Evolutionary conservation across 2,329 filamentous ascomycete genomes (phyloP).

Genomic region (Polychaeton citri): DNA sequence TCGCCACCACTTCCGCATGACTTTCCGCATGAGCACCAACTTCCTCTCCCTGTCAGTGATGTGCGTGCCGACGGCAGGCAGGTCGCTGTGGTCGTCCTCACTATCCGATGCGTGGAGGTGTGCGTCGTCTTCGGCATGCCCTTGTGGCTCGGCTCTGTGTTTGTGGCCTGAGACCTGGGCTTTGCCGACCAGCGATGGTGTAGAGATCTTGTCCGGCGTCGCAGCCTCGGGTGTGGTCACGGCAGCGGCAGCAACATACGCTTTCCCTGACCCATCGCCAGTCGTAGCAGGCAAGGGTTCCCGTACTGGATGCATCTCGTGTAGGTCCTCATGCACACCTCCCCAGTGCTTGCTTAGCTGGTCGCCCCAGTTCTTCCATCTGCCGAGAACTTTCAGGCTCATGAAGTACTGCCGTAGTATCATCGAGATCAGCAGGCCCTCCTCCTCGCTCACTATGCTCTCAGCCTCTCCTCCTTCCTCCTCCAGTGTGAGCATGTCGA

Average conservation of each 20-base stretch:
- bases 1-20: constrained; percentile 60
- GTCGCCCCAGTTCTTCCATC: constrained; percentile 60
- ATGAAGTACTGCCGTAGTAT: constrained; percentile 87
- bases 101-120: constrained; percentile 13
- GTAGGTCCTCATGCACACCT: constrained; percentile 48
- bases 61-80: constrained; percentile 32
- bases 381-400: constrained; percentile 65
- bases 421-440: constrained; percentile 72
- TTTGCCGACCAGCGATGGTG: constrained; percentile 9
- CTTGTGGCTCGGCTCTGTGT: neutral
- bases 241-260: neutral
- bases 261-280: neutral
- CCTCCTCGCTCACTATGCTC: constrained; percentile 73
- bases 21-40: constrained; percentile 52
- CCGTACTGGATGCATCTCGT: constrained; percentile 31
- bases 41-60: constrained; percentile 31
- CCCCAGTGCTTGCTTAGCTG: constrained; percentile 53
- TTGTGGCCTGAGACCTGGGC: constrained; percentile 6
- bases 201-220: neutral
- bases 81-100: constrained; percentile 27
- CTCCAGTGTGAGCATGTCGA: constrained; percentile 58
- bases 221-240: neutral
- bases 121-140: neutral
- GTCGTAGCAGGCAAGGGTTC: constrained; percentile 8
- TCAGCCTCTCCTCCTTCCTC: constrained; percentile 61